phyloP scores from a whole-genome alignment of 208 protist genomes.

The Endotrypanum monterogeii region DNA sequence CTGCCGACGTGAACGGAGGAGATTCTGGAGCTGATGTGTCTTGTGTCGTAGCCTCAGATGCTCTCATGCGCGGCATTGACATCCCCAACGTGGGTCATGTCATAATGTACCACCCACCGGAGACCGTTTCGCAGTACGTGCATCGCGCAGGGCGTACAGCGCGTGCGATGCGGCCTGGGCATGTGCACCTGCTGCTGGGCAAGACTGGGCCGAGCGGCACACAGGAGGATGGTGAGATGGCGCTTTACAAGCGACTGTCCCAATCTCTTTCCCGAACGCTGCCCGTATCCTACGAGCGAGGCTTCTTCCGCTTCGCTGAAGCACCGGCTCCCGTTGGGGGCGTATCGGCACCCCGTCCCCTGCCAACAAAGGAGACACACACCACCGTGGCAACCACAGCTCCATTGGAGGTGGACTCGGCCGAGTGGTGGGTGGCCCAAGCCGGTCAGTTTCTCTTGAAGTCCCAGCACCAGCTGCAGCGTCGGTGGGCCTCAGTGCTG shows the following conservation, averaged over 20 bases:
- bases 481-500: conserved; percentile 59
- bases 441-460: conserved; percentile 40
- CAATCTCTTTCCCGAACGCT: conserved; percentile 54
- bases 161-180: conserved; percentile 87
- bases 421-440: conserved; percentile 62
- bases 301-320: conserved; percentile 80
- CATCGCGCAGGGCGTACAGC: conserved; percentile 96
- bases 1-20: background rate
- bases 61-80: conserved; percentile 91
- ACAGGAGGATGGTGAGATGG: conserved; percentile 75
- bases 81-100: conserved; percentile 86
- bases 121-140: conserved; percentile 95
- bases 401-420: conserved; percentile 8
- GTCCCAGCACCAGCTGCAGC: conserved; percentile 52
- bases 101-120: conserved; percentile 90
- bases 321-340: conserved; percentile 19
- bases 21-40: conserved; percentile 7
- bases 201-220: conserved; percentile 68
- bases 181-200: conserved; percentile 79
- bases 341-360: background rate
- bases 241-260: conserved; percentile 59
- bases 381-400: background rate
- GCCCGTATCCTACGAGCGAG: conserved; percentile 73
- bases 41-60: conserved; percentile 85
- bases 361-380: background rate